These are phyloP conservation scores for Anaeromyces robustus DNA, from an alignment of 192 early-diverging fungal species.

Conservation along the genomic window DNA sequence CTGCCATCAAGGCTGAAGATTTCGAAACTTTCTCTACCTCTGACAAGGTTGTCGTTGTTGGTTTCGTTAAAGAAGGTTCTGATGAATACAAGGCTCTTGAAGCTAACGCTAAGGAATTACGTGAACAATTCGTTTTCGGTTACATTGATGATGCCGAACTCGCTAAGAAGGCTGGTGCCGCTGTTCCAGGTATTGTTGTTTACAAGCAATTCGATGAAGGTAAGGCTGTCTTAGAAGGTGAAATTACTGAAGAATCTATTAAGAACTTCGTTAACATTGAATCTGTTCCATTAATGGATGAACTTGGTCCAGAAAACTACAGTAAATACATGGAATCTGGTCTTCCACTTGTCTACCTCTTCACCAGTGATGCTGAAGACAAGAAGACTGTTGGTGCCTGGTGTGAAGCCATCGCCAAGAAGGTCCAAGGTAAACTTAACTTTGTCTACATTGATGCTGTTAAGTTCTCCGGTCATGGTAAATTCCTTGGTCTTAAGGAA, in stretches of 20 bases:
- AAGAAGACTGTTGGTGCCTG: constrained; percentile 31
- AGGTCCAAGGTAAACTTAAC: constrained; percentile 73
- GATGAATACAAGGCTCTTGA: constrained; percentile 49
- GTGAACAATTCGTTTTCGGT: constrained; percentile 80
- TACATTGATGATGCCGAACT: constrained; percentile 42
- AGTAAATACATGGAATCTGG: constrained; percentile 67
- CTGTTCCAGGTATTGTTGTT: constrained; percentile 53
- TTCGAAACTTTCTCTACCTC: constrained; percentile 60
- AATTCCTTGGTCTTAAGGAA: constrained; percentile 78
- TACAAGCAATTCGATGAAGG: constrained; percentile 89
- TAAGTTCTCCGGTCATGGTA: constrained; percentile 74
- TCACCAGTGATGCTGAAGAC: constrained; percentile 52
- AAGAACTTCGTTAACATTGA: constrained; percentile 56
- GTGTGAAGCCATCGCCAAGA: constrained; percentile 60
- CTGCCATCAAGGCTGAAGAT: constrained; percentile 45
- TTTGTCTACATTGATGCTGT: constrained; percentile 82
- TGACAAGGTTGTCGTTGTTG: constrained; percentile 83
- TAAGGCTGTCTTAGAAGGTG: constrained; percentile 48
- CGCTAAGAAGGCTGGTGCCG: constrained; percentile 23
- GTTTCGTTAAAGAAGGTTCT: constrained; percentile 50
- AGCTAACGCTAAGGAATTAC: constrained; percentile 55
- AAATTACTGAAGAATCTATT: constrained; percentile 35
- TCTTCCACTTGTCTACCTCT: constrained; percentile 80
- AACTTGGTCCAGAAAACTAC: constrained; percentile 84
- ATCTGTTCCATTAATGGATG: constrained; percentile 75